Evolutionary conservation across 1,139 yeast genomes (phyloP).

Genomic region (Sugiyamaella xylanicola): DNA sequence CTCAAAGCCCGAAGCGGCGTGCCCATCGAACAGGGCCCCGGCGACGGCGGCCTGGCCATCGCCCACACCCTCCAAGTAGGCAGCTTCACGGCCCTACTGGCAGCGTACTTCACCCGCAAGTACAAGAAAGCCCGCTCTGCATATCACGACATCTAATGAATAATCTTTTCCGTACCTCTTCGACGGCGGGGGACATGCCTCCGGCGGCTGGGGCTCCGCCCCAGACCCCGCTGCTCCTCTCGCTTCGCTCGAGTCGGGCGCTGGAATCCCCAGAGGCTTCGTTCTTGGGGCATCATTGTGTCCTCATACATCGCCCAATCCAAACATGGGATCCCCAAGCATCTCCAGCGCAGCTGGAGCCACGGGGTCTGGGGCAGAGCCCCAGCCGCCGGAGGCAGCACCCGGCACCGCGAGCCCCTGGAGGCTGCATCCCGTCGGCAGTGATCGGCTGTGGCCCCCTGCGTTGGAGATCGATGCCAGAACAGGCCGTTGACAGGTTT

Average conservation of each 20-base stretch:
- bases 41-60: constrained; percentile 44
- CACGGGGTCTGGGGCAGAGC: background rate
- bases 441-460: background rate
- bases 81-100: constrained; percentile 39
- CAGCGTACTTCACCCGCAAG: constrained; percentile 38
- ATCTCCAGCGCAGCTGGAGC: background rate
- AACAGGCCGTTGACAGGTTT: background rate
- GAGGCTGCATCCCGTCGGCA: background rate
- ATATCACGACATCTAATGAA: background rate
- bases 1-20: constrained; percentile 12
- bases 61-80: constrained; percentile 45
- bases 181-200: no score
- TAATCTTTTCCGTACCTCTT: background rate
- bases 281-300: no score
- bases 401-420: no score
- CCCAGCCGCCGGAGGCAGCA: background rate
- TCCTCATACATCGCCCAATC: no score
- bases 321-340: no score
- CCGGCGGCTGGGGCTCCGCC: constrained; percentile 3
- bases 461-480: background rate
- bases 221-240: background rate
- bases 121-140: constrained; percentile 13
- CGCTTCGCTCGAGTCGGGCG: background rate
- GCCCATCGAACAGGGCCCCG: constrained; percentile 26
- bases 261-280: no score